Conservation (phyloP, 2,329 filamentous ascomycete species). For the Trichoderma simmonsii region DNA sequence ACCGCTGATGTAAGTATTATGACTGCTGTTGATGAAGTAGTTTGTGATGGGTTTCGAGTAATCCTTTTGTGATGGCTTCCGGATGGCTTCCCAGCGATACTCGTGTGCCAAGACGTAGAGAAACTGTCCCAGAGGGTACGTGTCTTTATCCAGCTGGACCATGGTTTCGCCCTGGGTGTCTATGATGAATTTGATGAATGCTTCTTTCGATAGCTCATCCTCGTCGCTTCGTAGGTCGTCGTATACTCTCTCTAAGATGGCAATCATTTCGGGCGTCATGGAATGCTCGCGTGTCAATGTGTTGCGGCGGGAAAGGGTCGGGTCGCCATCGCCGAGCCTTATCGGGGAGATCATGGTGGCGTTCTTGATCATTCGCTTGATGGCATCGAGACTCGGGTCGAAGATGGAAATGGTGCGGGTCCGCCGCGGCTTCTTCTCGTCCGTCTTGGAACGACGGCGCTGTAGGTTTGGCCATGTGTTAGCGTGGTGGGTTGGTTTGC, state of each 20-base stretch:
- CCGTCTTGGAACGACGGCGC: conserved; percentile 22
- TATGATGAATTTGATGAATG: conserved; percentile 49
- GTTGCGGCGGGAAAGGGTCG: conserved; percentile 19
- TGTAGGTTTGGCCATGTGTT: conserved; percentile 16
- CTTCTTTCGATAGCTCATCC: conserved; percentile 30
- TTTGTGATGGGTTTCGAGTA: conserved; percentile 70
- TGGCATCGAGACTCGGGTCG: conserved; percentile 28
- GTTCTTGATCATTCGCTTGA: conserved; percentile 34
- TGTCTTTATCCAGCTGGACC: conserved; percentile 37
- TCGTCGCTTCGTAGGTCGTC: conserved; percentile 40
- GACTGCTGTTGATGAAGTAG: conserved; percentile 92
- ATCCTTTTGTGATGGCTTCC: conserved; percentile 51
- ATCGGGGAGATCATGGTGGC: conserved; percentile 32
- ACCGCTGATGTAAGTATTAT: conserved; percentile 89
- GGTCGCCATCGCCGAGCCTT: neutral
- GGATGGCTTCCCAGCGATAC: conserved; percentile 44
- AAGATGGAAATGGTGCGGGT: conserved; percentile 40
- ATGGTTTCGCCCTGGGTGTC: conserved; percentile 45
- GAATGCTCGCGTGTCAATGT: conserved; percentile 23
- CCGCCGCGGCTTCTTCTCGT: conserved; percentile 31
- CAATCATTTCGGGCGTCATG: conserved; percentile 48
- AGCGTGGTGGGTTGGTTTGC: neutral
- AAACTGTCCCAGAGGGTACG: conserved; percentile 49
- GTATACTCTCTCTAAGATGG: conserved; percentile 48
- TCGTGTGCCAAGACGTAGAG: conserved; percentile 46